Conservation (phyloP, 768 basidiomycete species). For the Trametes gibbosa region DNA sequence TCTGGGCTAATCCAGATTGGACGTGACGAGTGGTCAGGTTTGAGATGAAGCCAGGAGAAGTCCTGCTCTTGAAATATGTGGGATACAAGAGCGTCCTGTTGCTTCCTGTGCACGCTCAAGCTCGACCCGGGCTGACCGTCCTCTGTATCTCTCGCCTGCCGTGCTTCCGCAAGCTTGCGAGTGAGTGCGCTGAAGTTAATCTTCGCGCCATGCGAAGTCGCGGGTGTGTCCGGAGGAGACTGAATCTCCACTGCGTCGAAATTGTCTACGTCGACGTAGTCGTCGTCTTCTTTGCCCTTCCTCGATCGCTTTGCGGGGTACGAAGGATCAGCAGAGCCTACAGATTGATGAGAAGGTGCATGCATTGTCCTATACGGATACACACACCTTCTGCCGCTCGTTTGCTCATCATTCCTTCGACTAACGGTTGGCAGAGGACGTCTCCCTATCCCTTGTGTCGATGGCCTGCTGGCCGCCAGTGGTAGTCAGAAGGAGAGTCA, state of each 20-base stretch:
- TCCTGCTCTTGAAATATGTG: slow-evolving; percentile 84
- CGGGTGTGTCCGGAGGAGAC: slow-evolving; percentile 31
- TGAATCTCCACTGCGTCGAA: slow-evolving; percentile 38
- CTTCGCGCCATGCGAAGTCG: slow-evolving; percentile 71
- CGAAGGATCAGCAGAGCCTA: slow-evolving; percentile 27
- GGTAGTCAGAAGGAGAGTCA: neutral
- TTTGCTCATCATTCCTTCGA: slow-evolving; percentile 23
- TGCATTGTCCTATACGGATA: neutral
- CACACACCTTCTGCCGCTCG: slow-evolving; percentile 31
- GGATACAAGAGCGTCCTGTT: slow-evolving; percentile 74
- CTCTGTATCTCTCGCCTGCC: slow-evolving; percentile 40
- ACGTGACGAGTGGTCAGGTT: slow-evolving; percentile 86
- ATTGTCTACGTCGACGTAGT: slow-evolving; percentile 55
- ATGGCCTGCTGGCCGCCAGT: neutral
- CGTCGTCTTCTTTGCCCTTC: slow-evolving; percentile 49
- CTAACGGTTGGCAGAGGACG: no score
- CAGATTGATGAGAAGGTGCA: neutral
- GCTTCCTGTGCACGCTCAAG: slow-evolving; percentile 63
- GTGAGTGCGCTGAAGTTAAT: slow-evolving; percentile 86
- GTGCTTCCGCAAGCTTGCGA: slow-evolving; percentile 69
- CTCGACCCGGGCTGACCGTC: slow-evolving; percentile 45
- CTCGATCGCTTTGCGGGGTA: slow-evolving; percentile 39
- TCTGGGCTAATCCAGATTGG: slow-evolving; percentile 97
- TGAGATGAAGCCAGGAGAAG: slow-evolving; percentile 83
- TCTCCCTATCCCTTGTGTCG: no score